A percentile compares a stretch with the other conserved stretches of the same genome.
Evolutionary conservation across 805 yeast genomes (phyloP).

Genomic region (Schwanniomyces sp.): DNA sequence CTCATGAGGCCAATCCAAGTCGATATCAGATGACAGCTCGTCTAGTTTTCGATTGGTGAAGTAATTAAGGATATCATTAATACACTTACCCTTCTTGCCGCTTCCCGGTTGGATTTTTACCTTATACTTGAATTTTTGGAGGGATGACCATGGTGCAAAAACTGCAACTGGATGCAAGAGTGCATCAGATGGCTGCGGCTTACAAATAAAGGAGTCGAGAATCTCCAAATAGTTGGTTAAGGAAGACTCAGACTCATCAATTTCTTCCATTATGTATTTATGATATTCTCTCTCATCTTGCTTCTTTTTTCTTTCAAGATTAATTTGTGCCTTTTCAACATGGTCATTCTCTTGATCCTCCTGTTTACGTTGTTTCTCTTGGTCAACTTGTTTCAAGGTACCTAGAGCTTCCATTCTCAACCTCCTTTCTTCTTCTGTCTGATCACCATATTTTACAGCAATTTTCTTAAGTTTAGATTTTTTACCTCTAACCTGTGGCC

Average conservation of each 20-base stretch:
- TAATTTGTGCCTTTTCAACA: conserved; percentile 28
- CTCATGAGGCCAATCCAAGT: conserved; percentile 71
- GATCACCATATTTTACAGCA: conserved; percentile 80
- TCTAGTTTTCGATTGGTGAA: conserved; percentile 53
- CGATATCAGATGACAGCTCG: conserved; percentile 42
- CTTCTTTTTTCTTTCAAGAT: conserved; percentile 40
- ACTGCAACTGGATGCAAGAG: conserved; percentile 72
- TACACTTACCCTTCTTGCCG: conserved; percentile 85
- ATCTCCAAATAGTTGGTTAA: conserved; percentile 39
- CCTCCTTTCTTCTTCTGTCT: conserved; percentile 84
- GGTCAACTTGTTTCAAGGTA: conserved; percentile 62
- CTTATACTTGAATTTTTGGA: conserved; percentile 74
- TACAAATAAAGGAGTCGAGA: conserved; percentile 43
- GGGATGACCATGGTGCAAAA: conserved; percentile 90
- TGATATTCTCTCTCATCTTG: conserved; percentile 45
- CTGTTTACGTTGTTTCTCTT: conserved; percentile 12
- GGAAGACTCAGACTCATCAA: conserved; percentile 30
- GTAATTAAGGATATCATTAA: conserved; percentile 63
- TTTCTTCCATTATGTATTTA: conserved; percentile 39
- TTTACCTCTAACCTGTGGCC: conserved; percentile 71
- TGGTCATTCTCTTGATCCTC: conserved; percentile 26
- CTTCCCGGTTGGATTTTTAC: conserved; percentile 79
- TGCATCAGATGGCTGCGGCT: conserved; percentile 50
- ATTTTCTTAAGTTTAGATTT: conserved; percentile 82
- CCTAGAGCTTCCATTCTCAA: conserved; percentile 82